phyloP scores from a whole-genome alignment of 2,329 filamentous ascomycete species.

The Rhynchosporium secalis region DNA sequence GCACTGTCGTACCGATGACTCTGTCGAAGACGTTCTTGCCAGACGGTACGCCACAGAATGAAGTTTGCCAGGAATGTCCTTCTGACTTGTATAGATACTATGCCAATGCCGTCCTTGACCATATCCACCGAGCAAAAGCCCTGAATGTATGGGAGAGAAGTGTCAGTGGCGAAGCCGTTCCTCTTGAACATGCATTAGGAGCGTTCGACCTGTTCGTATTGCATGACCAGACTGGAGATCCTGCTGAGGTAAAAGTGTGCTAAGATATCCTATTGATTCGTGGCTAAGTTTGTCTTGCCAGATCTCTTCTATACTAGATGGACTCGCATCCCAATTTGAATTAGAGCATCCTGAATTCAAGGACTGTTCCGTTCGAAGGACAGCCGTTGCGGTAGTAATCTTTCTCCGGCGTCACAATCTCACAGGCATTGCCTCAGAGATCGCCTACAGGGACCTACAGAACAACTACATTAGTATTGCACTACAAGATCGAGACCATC shows the following conservation, averaged over 20 bases:
- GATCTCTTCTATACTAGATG: constrained; percentile 66
- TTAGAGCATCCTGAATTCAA: constrained; percentile 53
- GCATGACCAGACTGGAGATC: constrained; percentile 69
- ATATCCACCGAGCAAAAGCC: constrained; percentile 78
- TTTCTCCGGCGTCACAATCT: constrained; percentile 71
- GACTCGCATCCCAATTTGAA: constrained; percentile 58
- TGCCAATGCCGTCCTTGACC: constrained; percentile 70
- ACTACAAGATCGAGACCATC: constrained; percentile 69
- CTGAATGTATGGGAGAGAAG: constrained; percentile 73
- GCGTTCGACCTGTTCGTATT: constrained; percentile 90
- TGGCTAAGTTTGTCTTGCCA: constrained; percentile 38
- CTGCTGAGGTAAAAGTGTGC: constrained; percentile 57
- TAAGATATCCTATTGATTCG: neutral
- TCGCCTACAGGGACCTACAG: constrained; percentile 74
- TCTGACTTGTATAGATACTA: constrained; percentile 60
- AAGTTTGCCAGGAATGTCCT: neutral
- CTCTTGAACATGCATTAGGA: constrained; percentile 73
- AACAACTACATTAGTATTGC: constrained; percentile 89
- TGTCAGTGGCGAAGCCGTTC: constrained; percentile 48
- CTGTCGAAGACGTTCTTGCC: constrained; percentile 72
- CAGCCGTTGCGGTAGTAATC: constrained; percentile 65
- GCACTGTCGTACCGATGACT: constrained; percentile 58
- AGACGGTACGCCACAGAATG: constrained; percentile 52
- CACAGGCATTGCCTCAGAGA: constrained; percentile 64
- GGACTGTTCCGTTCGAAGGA: constrained; percentile 60